Evolutionary conservation across 2,329 filamentous ascomycete genomes (phyloP), one percentile per base, ranked within the genome.

Genomic region (Xylaria sp.): DNA sequence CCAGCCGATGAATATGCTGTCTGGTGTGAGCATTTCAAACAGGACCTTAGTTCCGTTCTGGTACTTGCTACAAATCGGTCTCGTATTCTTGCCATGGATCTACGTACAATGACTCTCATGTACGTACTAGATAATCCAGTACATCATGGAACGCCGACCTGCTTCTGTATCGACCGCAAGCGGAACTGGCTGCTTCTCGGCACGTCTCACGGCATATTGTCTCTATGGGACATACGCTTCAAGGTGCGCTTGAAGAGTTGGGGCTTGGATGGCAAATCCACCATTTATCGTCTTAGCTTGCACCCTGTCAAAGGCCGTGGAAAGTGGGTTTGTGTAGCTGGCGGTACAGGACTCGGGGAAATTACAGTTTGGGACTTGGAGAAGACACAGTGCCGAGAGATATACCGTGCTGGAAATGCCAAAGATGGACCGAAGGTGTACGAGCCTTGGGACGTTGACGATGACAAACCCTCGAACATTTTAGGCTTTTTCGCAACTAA

Each of bases 201-300:
- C 37, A 99, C 96, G 0, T 92, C 92, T 0, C 94, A 98, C 74
- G 95, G 96, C 37, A 89, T 98, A 28, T 82, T 99, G 7, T 91
- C 96, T 73, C 84, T 99, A 1, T 99, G 95, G 95, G 95, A 99
- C 76, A 83, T 99, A 42, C 90, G 95, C n/a, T 99, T 99, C 82
- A 90, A 88, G 68, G 86, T 98, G 70, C 87, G 92, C 21, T 81
- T 98, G 23, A 93, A 92, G 75, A 91, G 89, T 14, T 98, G 94
- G 92, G 92, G 92, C 0, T 85, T 97, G 28, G 88, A 92, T 0
- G 92, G 91, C 21, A 91, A 91, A 63, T 88, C 89, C 1, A 83
- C 92, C 17, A 92, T 98, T 65, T 90, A 94, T 70, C 86, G 92
- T 33, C 82, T 99, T 15, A 84, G 87, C 60, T 82, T 96, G 0